phyloP scores from a whole-genome alignment of 345 rosid genomes.

The Hibiscus trionum region DNA sequence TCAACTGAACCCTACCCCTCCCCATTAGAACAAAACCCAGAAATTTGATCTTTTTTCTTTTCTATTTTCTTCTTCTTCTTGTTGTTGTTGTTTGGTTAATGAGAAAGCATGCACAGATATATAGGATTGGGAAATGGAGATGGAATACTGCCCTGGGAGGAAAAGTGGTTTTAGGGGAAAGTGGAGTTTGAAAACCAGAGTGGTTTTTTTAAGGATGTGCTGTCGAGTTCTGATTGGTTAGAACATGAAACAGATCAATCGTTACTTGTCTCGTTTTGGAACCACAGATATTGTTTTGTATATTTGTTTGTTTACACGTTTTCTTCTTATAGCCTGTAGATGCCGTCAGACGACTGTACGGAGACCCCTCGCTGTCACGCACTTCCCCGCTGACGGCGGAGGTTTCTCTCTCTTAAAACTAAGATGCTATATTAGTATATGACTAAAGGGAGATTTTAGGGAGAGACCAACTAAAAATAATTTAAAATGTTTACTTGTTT shows the following conservation, averaged over 20 bases:
- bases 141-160: too few species aligned
- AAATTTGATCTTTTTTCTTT: not conserved
- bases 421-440: not conserved
- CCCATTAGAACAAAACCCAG: conserved; percentile 37
- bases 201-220: conserved; percentile 17
- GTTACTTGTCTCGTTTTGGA: conserved; percentile 4
- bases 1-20: conserved; percentile 84
- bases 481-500: too few species aligned
- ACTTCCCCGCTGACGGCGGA: conserved; percentile 6
- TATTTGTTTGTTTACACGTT: not conserved
- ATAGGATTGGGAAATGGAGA: conserved; percentile 15
- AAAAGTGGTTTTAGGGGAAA: conserved; percentile 7
- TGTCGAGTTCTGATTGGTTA: conserved; percentile 30
- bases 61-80: not conserved
- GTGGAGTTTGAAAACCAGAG: conserved; percentile 15
- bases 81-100: conserved; percentile 6
- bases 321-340: not conserved
- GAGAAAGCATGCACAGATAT: conserved; percentile 24
- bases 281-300: not conserved
- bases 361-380: not conserved
- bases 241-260: not conserved
- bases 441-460: too few species aligned
- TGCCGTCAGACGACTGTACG: not conserved
- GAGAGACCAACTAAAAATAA: too few species aligned
- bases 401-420: not conserved